Evolutionary conservation across 345 rosid genomes (phyloP).

Genomic region (Luvunga scandens): DNA sequence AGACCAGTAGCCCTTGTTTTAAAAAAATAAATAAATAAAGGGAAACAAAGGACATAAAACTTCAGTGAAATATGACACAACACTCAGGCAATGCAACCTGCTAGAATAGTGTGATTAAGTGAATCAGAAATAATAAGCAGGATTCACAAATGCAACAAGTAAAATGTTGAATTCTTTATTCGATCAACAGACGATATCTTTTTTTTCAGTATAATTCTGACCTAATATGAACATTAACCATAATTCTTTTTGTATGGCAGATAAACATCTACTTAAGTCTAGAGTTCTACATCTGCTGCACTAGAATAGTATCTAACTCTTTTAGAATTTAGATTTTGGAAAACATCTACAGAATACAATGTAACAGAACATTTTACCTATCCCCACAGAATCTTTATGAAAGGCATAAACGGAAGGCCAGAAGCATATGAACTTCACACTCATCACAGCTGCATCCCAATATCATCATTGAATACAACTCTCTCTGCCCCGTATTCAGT

Average conservation of each 20-base stretch:
- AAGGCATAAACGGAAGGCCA: neutral
- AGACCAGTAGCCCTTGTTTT: no score
- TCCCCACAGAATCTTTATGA: neutral
- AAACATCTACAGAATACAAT: neutral
- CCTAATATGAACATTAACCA: neutral
- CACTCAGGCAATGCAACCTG: neutral
- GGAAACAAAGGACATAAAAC: neutral
- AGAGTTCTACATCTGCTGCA: neutral
- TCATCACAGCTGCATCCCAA: conserved; percentile 5
- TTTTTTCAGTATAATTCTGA: neutral
- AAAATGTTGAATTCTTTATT: neutral
- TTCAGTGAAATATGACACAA: neutral
- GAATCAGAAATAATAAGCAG: neutral
- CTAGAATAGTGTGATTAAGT: neutral
- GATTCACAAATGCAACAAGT: neutral
- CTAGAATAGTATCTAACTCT: neutral
- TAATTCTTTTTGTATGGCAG: neutral
- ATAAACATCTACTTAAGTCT: neutral
- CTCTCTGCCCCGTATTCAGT: conserved; percentile 12
- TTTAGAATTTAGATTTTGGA: neutral
- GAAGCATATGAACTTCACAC: neutral
- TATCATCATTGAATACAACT: conserved; percentile 8
- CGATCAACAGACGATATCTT: neutral
- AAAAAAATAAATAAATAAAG: no score
- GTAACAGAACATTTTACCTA: neutral